A percentile compares a stretch with the other conserved stretches of the same genome.
Evolutionary conservation across 192 early-diverging fungal species (phyloP).

Genomic region (Tieghemiomyces parasiticus): DNA sequence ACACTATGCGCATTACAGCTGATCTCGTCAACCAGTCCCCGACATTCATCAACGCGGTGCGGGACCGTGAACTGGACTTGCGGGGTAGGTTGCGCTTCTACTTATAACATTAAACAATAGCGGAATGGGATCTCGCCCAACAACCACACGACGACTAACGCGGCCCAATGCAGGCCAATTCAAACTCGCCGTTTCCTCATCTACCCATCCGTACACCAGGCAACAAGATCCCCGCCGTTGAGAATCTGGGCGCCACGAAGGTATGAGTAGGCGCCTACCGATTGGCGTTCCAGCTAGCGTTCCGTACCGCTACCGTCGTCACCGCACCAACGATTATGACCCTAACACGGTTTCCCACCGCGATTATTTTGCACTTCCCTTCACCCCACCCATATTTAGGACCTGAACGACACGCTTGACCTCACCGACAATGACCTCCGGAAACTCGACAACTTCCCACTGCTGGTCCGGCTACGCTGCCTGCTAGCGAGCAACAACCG

Average conservation of each 20-base stretch:
- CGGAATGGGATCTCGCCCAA: too few species aligned
- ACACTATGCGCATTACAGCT: slow-evolving; percentile 57
- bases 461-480: slow-evolving; percentile 50
- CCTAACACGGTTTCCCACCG: too few species aligned
- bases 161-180: too few species aligned
- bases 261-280: slow-evolving; percentile 33
- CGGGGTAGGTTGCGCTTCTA: slow-evolving; percentile 39
- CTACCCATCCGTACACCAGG: too few species aligned
- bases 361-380: too few species aligned
- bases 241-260: slow-evolving; percentile 91
- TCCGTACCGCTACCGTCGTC: too few species aligned
- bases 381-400: too few species aligned
- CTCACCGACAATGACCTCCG: slow-evolving; percentile 86
- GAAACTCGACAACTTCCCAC: slow-evolving; percentile 76
- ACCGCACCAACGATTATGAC: too few species aligned
- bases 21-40: slow-evolving; percentile 49
- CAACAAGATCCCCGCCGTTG: slow-evolving; percentile 76
- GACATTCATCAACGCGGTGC: slow-evolving; percentile 69
- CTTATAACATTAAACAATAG: slow-evolving; percentile 24
- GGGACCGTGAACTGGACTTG: slow-evolving; percentile 82
- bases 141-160: too few species aligned
- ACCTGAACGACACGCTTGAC: slow-evolving; percentile 86
- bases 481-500: slow-evolving; percentile 83
- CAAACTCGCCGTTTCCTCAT: too few species aligned
- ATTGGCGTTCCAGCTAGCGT: too few species aligned